Evolutionary conservation across 2,329 filamentous ascomycete genomes (phyloP), one percentile per base, ranked within the genome.

Genomic region (Hypomyces rosellus): DNA sequence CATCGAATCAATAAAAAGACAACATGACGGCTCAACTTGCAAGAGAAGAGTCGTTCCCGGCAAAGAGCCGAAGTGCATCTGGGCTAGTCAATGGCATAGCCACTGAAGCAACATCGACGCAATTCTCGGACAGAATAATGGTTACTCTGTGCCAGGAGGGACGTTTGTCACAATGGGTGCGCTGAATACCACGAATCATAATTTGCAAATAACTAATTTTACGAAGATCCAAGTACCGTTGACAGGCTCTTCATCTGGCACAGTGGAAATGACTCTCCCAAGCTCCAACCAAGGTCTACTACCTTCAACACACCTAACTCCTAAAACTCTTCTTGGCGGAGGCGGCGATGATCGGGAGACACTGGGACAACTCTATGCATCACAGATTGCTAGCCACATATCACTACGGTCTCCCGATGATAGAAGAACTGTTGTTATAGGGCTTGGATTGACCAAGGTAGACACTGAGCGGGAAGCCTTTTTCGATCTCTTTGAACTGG

Each of bases 91-190:
- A 85, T 55, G 83, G 82, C 30, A 67, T 85, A 18, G 67, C 76
- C 34, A 97, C 93, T 1, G 82, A 89, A 57, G 84, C 88, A 34
- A 84, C 82, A 37, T 77, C 78, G 11, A 74, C 90, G 48, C 81
- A 77, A 60, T 97, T 97, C 69, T 78, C 84, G 8, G 93, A 97
- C 77, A 95, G 89, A 69, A 89, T 99, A 60, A 72, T 99, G 60
- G 74, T 99, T 55, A 96, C 90, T 1, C 78, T 97, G 53, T 88
- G 88, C 0, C 93, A 97, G 70, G 81, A 85, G 54, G 92, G 91
- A 6, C 81, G 85, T 52, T 72, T 97, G 43, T 87, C 88, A 16
- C 93, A 97, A 76, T 99, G 93, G 93, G 90, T 96, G 74, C 48
- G 72, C 65, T 25, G 25, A 30, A 30, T 30, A 30, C 9, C 25